phyloP scores from a whole-genome alignment of 441 rosid species.

The Erodium moschatum region DNA sequence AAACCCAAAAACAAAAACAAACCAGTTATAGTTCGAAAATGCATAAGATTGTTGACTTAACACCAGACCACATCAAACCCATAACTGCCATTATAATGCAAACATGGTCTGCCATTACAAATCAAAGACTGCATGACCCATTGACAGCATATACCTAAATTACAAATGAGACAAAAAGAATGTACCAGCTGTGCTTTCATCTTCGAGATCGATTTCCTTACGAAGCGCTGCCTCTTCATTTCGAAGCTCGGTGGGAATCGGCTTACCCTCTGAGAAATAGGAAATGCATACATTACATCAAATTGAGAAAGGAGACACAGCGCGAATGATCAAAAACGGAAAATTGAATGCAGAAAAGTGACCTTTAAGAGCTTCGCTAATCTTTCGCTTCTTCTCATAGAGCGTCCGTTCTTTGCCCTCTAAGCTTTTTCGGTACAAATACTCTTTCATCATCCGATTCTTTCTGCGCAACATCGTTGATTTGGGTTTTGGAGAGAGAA shows the following conservation, averaged over 20 bases:
- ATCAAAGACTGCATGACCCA: no score
- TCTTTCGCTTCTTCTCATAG: slow-evolving; percentile 78
- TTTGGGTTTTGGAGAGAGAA: no score
- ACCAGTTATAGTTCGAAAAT: not conserved
- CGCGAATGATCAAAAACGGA: not conserved
- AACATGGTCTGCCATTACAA: not conserved
- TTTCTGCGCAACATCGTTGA: not conserved
- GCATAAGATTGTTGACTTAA: not conserved
- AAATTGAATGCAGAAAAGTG: not conserved
- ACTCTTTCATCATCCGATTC: slow-evolving; percentile 58
- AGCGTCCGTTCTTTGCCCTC: slow-evolving; percentile 74
- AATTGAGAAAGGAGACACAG: not conserved
- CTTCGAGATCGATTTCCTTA: slow-evolving; percentile 24
- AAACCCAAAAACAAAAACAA: not conserved
- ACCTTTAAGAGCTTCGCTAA: slow-evolving; percentile 64
- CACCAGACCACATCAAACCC: not conserved
- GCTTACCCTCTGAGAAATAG: slow-evolving; percentile 20
- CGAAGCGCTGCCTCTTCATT: slow-evolving; percentile 24
- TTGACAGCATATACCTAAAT: not conserved
- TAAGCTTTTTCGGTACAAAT: slow-evolving; percentile 71
- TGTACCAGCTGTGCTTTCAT: slow-evolving; percentile 22
- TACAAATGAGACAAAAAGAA: not conserved
- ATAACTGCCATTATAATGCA: not conserved
- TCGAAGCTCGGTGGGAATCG: slow-evolving; percentile 25
- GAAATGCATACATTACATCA: no score